Base-by-base conservation (phyloP, 139 green algal species). In the Chlamydomonas incerta region DNA sequence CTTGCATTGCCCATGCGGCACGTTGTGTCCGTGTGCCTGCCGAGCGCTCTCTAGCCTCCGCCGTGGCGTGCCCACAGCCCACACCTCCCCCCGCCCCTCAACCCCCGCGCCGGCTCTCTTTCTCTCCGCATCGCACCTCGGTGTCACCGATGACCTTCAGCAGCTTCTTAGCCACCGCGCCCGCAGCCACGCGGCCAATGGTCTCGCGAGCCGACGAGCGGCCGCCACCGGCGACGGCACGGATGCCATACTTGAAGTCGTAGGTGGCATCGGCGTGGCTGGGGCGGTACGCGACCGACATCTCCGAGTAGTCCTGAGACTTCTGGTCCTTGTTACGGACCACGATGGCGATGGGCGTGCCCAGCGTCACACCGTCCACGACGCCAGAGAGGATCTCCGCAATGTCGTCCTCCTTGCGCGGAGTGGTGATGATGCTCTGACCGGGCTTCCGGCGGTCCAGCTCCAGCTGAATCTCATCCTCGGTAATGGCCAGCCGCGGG, bases 201-300 rank as follows among this genome's bases (percentile, higher is more conserved):
- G 98, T 99, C 88, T 99, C 98, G 8, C 98, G 91, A 10, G 98
- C 98, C 28, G 94, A 98, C 31, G 95, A 98, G 29, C 98, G 88
- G 29, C 98, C 98, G n/a, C 98, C 98, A n/a, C 98, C 98, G 24
- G 96, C 96, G 8, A 99, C 92, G 14, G 98, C 97, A 2, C 98
- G 91, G 69, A 99, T 98, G 87, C 98, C 98, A 89, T 99, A 99
- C 91, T 99, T 99, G 91, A 98, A 98, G 88, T 99, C 98, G 87
- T 99, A 99, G 0, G 97, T 99, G 17, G 97, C 97, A 88, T 99
- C 98, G 24, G 98, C 97, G 86, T 99, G 98, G 4, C 94, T 98
- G 14, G 98, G 98, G 29, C 93, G 80, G 91, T 99, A 99, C 6
- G 96, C 95, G 47, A 97, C 93, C 73, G 92, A 86, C 95, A 98